A percentile compares a stretch with the other conserved stretches of the same genome.
Conservation (phyloP, 2,329 filamentous ascomycete species). For the Drechslerella coelobrocha region DNA sequence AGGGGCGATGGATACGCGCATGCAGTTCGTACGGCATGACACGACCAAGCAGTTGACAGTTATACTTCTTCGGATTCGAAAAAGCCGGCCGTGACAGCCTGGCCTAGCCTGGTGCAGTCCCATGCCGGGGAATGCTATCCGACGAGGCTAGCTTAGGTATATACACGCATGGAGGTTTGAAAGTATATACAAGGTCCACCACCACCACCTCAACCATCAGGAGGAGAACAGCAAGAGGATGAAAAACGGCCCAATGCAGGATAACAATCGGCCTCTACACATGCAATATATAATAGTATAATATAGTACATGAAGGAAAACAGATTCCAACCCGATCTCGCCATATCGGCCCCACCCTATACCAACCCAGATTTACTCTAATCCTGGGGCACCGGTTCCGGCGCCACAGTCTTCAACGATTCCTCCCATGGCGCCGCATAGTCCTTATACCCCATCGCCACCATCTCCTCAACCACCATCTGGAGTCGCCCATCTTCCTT, state of each 20-base stretch:
- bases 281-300: not conserved
- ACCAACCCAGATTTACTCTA: not conserved
- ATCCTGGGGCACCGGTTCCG: constrained; percentile 4
- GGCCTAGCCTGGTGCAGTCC: not conserved
- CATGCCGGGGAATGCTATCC: not conserved
- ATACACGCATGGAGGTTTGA: too few relatives aligned
- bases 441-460: constrained; percentile 49
- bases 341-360: constrained; percentile 3
- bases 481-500: constrained; percentile 56
- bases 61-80: not conserved
- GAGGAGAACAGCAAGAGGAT: too few relatives aligned
- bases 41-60: too few relatives aligned
- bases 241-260: too few relatives aligned
- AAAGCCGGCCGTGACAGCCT: not conserved
- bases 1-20: not conserved
- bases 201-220: too few relatives aligned
- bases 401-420: constrained; percentile 4
- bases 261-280: too few relatives aligned
- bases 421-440: constrained; percentile 20
- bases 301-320: not conserved
- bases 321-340: not conserved
- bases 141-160: too few relatives aligned
- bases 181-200: too few relatives aligned
- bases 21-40: too few relatives aligned
- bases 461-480: constrained; percentile 56